phyloP scores from a whole-genome alignment of 2,329 filamentous ascomycete genomes.

The Hymenoscyphus albidus region DNA sequence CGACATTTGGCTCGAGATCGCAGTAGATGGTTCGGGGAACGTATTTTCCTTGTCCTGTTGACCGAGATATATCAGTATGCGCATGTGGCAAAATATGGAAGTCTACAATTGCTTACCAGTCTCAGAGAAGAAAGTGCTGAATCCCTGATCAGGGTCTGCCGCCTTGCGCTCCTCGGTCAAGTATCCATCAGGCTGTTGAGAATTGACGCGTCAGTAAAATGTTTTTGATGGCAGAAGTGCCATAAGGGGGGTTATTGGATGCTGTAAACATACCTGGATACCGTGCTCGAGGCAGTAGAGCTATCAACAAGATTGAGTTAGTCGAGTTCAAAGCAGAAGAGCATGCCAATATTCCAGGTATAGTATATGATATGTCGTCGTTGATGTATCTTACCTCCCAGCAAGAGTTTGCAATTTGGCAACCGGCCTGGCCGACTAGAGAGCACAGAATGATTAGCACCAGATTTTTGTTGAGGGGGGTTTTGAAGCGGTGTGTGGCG shows the following conservation, averaged over 20 bases:
- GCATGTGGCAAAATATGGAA: not conserved
- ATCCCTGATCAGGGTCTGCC: conserved; percentile 89
- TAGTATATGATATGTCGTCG: not conserved
- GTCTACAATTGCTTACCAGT: conserved; percentile 67
- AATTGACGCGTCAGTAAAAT: conserved; percentile 35
- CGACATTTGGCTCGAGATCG: conserved; percentile 99
- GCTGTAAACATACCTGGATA: conserved; percentile 73
- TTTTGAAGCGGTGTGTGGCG: conserved; percentile 37
- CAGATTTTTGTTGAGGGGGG: conserved; percentile 18
- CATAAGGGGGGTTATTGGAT: conserved; percentile 1
- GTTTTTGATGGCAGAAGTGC: conserved; percentile 5
- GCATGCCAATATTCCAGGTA: not conserved
- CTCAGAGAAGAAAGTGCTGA: conserved; percentile 99
- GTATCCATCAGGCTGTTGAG: conserved; percentile 85
- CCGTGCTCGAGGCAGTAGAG: conserved; percentile 99
- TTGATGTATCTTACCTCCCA: conserved; percentile 81
- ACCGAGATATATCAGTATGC: conserved; percentile 9
- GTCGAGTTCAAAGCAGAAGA: conserved; percentile 13
- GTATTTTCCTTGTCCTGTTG: conserved; percentile 91
- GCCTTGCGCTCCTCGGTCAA: conserved; percentile 97
- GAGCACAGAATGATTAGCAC: conserved; percentile 28
- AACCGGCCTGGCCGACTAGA: conserved; percentile 98
- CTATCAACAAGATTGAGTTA: conserved; percentile 47
- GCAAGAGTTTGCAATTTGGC: conserved; percentile 99
- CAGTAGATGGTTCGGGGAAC: conserved; percentile 98